Percentiles rank a stretch among this genome's conserved stretches.
phyloP scores from a whole-genome alignment of 768 basidiomycete species.

The Cubamyces lactineus region DNA sequence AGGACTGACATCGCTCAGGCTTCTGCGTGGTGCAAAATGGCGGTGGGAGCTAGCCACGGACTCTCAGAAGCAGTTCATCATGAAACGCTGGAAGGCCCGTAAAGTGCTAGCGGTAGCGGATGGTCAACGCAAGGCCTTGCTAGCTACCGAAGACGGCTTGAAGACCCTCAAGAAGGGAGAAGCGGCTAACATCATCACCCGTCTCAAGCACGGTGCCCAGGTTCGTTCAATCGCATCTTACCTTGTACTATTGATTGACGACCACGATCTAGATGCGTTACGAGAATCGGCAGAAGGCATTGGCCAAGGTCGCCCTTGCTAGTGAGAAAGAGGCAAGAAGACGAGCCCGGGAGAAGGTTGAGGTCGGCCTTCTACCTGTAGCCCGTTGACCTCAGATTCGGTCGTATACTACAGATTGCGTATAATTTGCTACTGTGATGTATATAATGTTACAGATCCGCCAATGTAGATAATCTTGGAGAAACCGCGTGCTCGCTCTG shows the following conservation, averaged over 20 bases:
- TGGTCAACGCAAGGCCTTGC: conserved; percentile 27
- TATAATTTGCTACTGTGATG: conserved; percentile 7
- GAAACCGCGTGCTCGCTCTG: conserved; percentile 33
- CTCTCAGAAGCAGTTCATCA: conserved; percentile 58
- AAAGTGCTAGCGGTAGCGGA: conserved; percentile 17
- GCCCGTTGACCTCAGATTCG: neutral
- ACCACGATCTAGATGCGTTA: conserved; percentile 50
- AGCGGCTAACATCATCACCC: conserved; percentile 77
- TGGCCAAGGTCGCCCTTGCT: conserved; percentile 39
- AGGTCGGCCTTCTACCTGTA: conserved; percentile 58
- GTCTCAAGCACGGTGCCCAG: conserved; percentile 76
- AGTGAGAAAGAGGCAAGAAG: conserved; percentile 54
- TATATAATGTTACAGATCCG: neutral
- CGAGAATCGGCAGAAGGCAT: conserved; percentile 52
- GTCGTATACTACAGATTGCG: neutral
- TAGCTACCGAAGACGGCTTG: conserved; percentile 37
- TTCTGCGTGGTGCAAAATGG: conserved; percentile 70
- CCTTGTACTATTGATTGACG: neutral
- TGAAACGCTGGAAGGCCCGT: conserved; percentile 49
- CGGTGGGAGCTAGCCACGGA: conserved; percentile 62
- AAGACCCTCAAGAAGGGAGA: conserved; percentile 70
- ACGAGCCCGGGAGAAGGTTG: conserved; percentile 55
- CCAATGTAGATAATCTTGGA: conserved; percentile 26
- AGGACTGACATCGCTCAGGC: conserved; percentile 33
- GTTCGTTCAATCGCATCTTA: conserved; percentile 39